Evolutionary conservation across 1,284 basidiomycete genomes (phyloP), one percentile per base, ranked within the genome.

Genomic region (Rugosomyces carneus): DNA sequence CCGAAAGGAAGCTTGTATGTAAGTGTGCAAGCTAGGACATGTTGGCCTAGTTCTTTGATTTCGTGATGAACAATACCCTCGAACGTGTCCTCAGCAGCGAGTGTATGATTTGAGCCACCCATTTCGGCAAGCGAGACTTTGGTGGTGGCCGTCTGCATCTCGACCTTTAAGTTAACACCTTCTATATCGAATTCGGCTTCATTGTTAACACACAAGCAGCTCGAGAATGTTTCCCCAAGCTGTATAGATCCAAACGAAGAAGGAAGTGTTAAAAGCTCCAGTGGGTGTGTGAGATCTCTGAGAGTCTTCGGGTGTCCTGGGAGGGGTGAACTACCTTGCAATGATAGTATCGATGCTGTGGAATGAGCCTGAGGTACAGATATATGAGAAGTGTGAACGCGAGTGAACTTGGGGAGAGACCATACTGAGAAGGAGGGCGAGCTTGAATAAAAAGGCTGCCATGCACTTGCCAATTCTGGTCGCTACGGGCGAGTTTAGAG

Each of bases 381-480:
- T 46, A 46, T 31, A 29, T 29, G 39, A 6, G 23, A 4, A 8
- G n/a, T n/a, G n/a, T n/a, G n/a, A n/a, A n/a, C n/a, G n/a, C n/a
- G n/a, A 23, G 18, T 15, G n/a, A 18, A 38, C 15, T 18, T 31
- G 27, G 31, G 31, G 26, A 60, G n/a, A n/a, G n/a, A n/a, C n/a
- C 62, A 37, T 52, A 72, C 71, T 7, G 84, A 87, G 57, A 87
- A 83, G 2, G 84, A 80, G 3, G 84, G 78, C 1, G 87, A 89
- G 50, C 78, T 85, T 1, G 86, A 88, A 63, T 87, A 90, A 64
- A 89, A 90, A 13, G 87, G 88, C 52, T 88, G 79, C 83, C 87
- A 89, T 63, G 81, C 75, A 52, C 72, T 75, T 1, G 82, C 79
- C 31, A 89, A 63, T 40, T 81, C 71, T n/a, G 87, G 88, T 54